Evolutionary conservation across 352 stramenopile species (phyloP).

Genomic region (Pythium brassicae): DNA sequence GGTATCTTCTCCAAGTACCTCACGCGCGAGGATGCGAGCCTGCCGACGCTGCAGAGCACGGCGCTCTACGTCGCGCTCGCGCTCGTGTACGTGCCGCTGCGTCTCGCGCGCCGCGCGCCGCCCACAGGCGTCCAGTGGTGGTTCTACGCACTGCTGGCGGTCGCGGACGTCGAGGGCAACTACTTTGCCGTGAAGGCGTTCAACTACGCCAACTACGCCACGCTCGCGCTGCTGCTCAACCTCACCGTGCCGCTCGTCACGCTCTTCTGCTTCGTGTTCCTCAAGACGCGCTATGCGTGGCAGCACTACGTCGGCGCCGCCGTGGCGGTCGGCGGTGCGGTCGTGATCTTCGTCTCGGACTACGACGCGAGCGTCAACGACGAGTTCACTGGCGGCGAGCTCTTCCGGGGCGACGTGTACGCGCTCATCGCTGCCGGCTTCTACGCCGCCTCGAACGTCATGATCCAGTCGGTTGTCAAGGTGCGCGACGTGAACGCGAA

Average conservation of each 20-base stretch:
- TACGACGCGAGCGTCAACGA: slow-evolving; percentile 43
- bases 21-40: slow-evolving; percentile 34
- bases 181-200: slow-evolving; percentile 70
- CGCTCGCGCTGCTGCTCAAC: slow-evolving; percentile 60
- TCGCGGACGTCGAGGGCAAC: slow-evolving; percentile 67
- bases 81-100: slow-evolving; percentile 39
- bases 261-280: slow-evolving; percentile 61
- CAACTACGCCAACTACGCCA: slow-evolving; percentile 70
- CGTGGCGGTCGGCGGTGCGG: slow-evolving; percentile 37
- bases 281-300: slow-evolving; percentile 57
- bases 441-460: slow-evolving; percentile 66
- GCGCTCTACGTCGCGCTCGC: slow-evolving; percentile 53
- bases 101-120: slow-evolving; percentile 26
- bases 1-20: slow-evolving; percentile 62
- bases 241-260: slow-evolving; percentile 66
- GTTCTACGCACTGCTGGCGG: slow-evolving; percentile 57
- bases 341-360: slow-evolving; percentile 59
- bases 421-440: slow-evolving; percentile 52
- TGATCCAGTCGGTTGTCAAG: slow-evolving; percentile 71
- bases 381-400: slow-evolving; percentile 26
- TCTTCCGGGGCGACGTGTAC: slow-evolving; percentile 49
- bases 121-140: slow-evolving; percentile 38
- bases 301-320: slow-evolving; percentile 43
- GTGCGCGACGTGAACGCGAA: slow-evolving; percentile 48
- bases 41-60: slow-evolving; percentile 57